A percentile compares a stretch with the other conserved stretches of the same genome.
phyloP scores from a whole-genome alignment of 2,329 filamentous ascomycete genomes.

The Xylaria sp. region DNA sequence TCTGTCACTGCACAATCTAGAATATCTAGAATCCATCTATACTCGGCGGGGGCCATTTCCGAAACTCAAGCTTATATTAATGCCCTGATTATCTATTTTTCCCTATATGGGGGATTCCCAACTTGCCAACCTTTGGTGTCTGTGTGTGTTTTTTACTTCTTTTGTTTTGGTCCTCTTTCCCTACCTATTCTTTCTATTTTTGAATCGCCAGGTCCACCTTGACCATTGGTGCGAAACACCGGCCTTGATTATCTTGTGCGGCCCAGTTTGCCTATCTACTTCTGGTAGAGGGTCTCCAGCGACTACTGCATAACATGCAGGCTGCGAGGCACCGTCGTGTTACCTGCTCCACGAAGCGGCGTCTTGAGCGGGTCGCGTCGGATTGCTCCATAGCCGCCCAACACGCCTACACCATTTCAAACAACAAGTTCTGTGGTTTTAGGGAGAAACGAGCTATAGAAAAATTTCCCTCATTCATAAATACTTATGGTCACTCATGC shows the following conservation, averaged over 20 bases:
- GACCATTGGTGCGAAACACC: conserved; percentile 6
- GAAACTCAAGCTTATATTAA: conserved; percentile 6
- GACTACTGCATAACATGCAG: conserved; percentile 44
- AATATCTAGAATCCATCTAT: conserved; percentile 29
- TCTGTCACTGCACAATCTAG: conserved; percentile 28
- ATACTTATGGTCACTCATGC: background rate
- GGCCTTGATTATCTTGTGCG: conserved; percentile 6
- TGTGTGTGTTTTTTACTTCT: background rate
- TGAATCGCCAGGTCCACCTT: conserved; percentile 18
- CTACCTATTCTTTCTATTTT: conserved; percentile 22
- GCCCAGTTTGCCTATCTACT: conserved; percentile 6
- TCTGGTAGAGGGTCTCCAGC: conserved; percentile 26
- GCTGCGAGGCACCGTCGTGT: conserved; percentile 43
- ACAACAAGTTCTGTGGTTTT: background rate
- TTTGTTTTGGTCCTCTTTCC: background rate
- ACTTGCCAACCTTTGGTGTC: no score
- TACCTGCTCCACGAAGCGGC: conserved; percentile 41
- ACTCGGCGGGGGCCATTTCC: conserved; percentile 19
- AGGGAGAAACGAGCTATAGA: conserved; percentile 29
- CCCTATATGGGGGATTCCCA: no score
- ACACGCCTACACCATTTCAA: conserved; percentile 39
- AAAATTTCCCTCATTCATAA: conserved; percentile 30
- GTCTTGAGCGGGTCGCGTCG: conserved; percentile 35
- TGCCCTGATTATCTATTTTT: conserved; percentile 2
- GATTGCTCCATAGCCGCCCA: conserved; percentile 46